phyloP scores from a whole-genome alignment of 148 eudicot genomes.

The Simmondsia chinensis region DNA sequence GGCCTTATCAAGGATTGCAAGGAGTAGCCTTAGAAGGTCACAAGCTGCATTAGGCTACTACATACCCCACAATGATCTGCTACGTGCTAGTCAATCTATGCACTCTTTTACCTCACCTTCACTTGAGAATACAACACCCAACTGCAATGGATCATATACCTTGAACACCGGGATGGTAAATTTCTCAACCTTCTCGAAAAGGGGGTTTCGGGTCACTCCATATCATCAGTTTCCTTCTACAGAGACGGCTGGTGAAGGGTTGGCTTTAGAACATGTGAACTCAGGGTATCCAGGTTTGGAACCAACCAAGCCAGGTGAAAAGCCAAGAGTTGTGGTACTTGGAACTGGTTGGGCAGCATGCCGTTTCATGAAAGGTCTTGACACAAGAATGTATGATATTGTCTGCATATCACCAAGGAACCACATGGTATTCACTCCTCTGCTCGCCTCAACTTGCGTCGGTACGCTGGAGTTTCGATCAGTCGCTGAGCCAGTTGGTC shows the following conservation, averaged over 20 bases:
- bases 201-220: slow-evolving; percentile 38
- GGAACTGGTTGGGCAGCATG: slow-evolving; percentile 96
- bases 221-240: slow-evolving; percentile 24
- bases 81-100: no score
- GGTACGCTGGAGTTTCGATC: slow-evolving; percentile 89
- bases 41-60: no score
- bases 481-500: slow-evolving; percentile 73
- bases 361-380: slow-evolving; percentile 72
- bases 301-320: slow-evolving; percentile 69
- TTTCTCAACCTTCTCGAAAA: slow-evolving; percentile 21
- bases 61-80: no score
- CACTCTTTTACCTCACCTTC: slow-evolving; percentile 12
- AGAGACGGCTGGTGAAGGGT: slow-evolving; percentile 22
- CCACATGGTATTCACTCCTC: slow-evolving; percentile 94
- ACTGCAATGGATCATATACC: slow-evolving; percentile 12
- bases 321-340: slow-evolving; percentile 82
- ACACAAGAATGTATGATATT: slow-evolving; percentile 63
- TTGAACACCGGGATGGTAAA: slow-evolving; percentile 8
- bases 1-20: no score
- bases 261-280: slow-evolving; percentile 30
- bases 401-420: slow-evolving; percentile 88
- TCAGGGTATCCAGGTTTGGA: slow-evolving; percentile 41
- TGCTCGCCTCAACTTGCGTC: slow-evolving; percentile 94
- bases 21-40: no score
- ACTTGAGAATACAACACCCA: slow-evolving; percentile 9